These are phyloP conservation scores for Ophiobolus disseminans DNA, from an alignment of 2,329 filamentous ascomycete genomes.

Conservation along the genomic window DNA sequence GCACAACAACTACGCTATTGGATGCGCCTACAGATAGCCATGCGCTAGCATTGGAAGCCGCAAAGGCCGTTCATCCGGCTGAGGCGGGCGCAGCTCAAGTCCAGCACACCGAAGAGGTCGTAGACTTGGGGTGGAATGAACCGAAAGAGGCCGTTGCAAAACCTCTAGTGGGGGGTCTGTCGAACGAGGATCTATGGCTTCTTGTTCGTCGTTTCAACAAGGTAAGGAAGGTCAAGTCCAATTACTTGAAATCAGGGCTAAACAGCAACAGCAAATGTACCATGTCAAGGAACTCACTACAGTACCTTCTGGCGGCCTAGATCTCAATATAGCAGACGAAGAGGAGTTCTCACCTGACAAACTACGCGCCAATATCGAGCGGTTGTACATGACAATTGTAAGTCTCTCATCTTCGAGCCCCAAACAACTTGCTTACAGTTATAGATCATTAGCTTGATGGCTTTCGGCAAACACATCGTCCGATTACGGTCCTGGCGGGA, in stretches of 20 bases:
- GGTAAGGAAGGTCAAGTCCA: constrained; percentile 45
- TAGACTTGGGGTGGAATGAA: constrained; percentile 74
- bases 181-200: constrained; percentile 77
- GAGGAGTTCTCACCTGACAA: constrained; percentile 88
- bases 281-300: constrained; percentile 72
- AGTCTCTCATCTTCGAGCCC: constrained; percentile 6
- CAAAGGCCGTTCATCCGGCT: constrained; percentile 42
- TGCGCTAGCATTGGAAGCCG: constrained; percentile 52
- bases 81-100: constrained; percentile 56
- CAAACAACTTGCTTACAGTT: constrained; percentile 4
- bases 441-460: constrained; percentile 67
- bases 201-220: constrained; percentile 77
- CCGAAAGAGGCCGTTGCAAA: constrained; percentile 61
- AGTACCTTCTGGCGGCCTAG: constrained; percentile 70
- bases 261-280: constrained; percentile 63
- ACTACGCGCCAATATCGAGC: constrained; percentile 76
- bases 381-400: constrained; percentile 79
- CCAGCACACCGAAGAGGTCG: constrained; percentile 60
- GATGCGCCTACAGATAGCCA: constrained; percentile 57
- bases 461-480: constrained; percentile 74
- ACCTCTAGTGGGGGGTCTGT: constrained; percentile 70
- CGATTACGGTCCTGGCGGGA: constrained; percentile 83
- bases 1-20: constrained; percentile 40
- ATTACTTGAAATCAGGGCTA: constrained; percentile 17
- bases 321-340: constrained; percentile 81